phyloP scores from a whole-genome alignment of 768 basidiomycete genomes.

The Pisolithus tinctorius region DNA sequence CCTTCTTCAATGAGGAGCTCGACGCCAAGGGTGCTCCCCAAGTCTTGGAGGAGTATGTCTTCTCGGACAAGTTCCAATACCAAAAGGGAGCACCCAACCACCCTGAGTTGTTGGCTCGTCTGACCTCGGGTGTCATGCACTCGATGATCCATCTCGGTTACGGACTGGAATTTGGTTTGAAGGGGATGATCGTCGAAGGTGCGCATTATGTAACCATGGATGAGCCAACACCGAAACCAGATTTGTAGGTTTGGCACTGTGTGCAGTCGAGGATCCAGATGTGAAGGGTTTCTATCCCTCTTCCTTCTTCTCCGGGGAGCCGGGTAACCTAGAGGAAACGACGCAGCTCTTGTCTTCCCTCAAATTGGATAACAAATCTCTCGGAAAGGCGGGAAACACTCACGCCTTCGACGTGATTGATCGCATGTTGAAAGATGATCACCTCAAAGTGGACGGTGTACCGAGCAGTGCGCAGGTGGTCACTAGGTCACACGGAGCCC shows the following conservation, averaged over 20 bases:
- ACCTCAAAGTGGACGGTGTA: constrained; percentile 13
- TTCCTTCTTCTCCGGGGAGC: constrained; percentile 5
- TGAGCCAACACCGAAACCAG: neutral
- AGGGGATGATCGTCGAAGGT: constrained; percentile 62
- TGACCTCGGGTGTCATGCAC: constrained; percentile 46
- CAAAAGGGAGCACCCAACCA: constrained; percentile 16
- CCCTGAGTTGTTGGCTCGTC: constrained; percentile 49
- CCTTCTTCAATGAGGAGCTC: constrained; percentile 18
- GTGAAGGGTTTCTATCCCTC: constrained; percentile 27
- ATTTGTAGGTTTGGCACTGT: constrained; percentile 18
- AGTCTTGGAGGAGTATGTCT: constrained; percentile 24
- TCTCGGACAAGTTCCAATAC: constrained; percentile 23
- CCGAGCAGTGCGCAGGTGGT: constrained; percentile 17
- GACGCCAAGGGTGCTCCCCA: constrained; percentile 8
- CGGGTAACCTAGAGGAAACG: too few relatives aligned
- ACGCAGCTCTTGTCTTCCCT: too few relatives aligned
- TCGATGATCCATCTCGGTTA: constrained; percentile 57
- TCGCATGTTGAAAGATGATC: constrained; percentile 43
- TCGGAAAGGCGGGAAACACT: neutral
- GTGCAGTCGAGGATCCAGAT: constrained; percentile 24
- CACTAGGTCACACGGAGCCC: neutral
- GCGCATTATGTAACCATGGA: too few relatives aligned
- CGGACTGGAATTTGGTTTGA: constrained; percentile 56
- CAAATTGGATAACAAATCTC: too few relatives aligned
- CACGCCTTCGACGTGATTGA: constrained; percentile 45